phyloP scores from a whole-genome alignment of 1,284 basidiomycete species.

The Termitomyces sp. region DNA sequence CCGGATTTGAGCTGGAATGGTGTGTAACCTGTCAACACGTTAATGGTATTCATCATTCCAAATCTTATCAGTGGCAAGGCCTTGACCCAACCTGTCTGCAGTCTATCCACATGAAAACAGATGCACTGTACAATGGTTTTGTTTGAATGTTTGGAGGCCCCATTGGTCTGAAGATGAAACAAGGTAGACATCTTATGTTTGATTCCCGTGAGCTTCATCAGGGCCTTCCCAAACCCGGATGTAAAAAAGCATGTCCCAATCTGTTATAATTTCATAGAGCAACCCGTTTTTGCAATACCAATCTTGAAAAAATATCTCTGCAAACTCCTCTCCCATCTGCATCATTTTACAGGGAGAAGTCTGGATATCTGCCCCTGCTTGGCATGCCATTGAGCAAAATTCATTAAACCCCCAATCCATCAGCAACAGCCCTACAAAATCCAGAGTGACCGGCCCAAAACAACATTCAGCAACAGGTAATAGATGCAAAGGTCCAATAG shows the following conservation, averaged over 20 bases:
- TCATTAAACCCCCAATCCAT: conserved; percentile 3
- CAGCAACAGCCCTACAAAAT: conserved; percentile 8
- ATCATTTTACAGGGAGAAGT: background rate
- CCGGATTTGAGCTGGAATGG: conserved; percentile 1
- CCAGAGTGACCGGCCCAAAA: background rate
- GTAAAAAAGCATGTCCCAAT: conserved; percentile 12
- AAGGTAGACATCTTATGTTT: background rate
- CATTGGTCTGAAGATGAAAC: background rate
- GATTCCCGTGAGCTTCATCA: background rate
- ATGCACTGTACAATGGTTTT: background rate
- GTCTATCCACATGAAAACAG: background rate
- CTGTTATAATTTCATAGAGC: conserved; percentile 1
- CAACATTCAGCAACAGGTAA: conserved; percentile 8
- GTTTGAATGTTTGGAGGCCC: background rate
- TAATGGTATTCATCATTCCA: conserved; percentile 6
- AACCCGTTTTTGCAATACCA: conserved; percentile 21
- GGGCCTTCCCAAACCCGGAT: background rate
- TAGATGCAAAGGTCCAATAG: conserved; percentile 9
- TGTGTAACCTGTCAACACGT: conserved; percentile 3
- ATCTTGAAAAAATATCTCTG: background rate
- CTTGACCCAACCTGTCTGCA: background rate
- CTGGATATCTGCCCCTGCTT: background rate
- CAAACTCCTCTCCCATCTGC: conserved; percentile 1
- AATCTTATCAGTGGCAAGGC: background rate
- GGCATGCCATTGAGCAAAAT: conserved; percentile 6